Base-by-base conservation (phyloP, 2,329 filamentous ascomycete species). In the Ilyonectria mors-panacis region DNA sequence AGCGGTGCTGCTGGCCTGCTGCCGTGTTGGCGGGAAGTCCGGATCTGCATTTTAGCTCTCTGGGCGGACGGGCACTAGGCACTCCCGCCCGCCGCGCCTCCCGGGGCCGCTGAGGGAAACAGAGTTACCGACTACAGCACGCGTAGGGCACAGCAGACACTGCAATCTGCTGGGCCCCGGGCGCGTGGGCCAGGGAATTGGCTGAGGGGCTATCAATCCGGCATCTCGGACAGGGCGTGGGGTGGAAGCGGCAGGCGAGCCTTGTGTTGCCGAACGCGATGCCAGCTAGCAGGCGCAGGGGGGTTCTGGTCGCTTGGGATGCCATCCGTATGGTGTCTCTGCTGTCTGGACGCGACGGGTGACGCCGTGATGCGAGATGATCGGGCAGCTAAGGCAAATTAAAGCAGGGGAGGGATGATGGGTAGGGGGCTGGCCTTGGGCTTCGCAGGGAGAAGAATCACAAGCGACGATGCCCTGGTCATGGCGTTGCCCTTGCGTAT, bases 381-480 rank as follows among this genome's bases (percentile, higher is more conserved):
- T 64, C 62, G 62, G 62, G 47, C 48, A 64, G 62, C 62, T 42
- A 63, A 51, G 60, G 60, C 37, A 64, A 42, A 63, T 59, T 63
- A 28, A 48, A 26, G 44, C 59, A 63, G 59, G 59, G 59, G 60
- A n/a, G 15, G n/a, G 39, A 9, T n/a, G 35, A 39, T 39, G 2
- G 33, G 35, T 1, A 39, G 37, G 37, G 37, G 37, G 37, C 10
- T 39, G 37, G 37, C 6, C 4, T 13, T 37, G 37, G 10, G 12
- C 17, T 39, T 13, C 13, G 12, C 37, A 15, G 37, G 12, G 37
- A 39, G 37, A 17, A 17, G 37, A 13, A 39, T 39, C 37, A 39
- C 37, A 39, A 17, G 13, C 13, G 17, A 39, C 10, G 37, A 39
- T 13, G 4, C n/a, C 42, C n/a, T 37, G 10, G 42, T 33, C 60